Conservation (phyloP, 2,329 filamentous ascomycete genomes). For the Aspergillus novofumigatus region DNA sequence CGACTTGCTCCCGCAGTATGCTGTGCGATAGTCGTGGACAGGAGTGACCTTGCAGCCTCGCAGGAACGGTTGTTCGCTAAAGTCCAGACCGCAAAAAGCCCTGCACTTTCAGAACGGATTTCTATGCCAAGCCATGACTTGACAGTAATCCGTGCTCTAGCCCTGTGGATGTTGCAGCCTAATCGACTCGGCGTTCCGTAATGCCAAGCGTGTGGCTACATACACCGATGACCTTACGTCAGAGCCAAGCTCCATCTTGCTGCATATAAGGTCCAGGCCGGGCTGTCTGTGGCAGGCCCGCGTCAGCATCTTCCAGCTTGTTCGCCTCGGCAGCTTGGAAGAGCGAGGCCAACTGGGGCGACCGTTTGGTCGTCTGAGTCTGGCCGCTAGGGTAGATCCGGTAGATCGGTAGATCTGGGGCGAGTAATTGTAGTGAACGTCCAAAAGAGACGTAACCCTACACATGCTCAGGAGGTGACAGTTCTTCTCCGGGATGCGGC, state of each 20-base stretch:
- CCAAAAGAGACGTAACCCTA: neutral
- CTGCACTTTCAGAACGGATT: neutral
- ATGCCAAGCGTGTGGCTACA: neutral
- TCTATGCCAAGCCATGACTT: neutral
- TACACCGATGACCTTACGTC: neutral
- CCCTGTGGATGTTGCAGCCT: neutral
- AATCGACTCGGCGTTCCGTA: neutral
- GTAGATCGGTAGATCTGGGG: neutral
- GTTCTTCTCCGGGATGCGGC: slow-evolving; percentile 19
- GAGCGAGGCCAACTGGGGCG: neutral
- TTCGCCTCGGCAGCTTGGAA: neutral
- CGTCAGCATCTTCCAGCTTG: neutral
- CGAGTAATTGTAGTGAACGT: neutral
- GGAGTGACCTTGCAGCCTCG: neutral
- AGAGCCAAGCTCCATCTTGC: neutral
- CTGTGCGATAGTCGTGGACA: neutral
- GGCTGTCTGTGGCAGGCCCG: neutral
- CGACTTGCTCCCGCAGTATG: neutral
- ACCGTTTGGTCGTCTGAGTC: neutral
- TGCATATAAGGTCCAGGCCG: neutral
- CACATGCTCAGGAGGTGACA: slow-evolving; percentile 16
- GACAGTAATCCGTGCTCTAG: neutral
- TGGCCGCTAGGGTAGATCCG: neutral
- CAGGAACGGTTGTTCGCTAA: neutral
- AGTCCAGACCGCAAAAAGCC: neutral